phyloP scores from a whole-genome alignment of 2,329 filamentous ascomycete genomes.

The Venturia asperata region DNA sequence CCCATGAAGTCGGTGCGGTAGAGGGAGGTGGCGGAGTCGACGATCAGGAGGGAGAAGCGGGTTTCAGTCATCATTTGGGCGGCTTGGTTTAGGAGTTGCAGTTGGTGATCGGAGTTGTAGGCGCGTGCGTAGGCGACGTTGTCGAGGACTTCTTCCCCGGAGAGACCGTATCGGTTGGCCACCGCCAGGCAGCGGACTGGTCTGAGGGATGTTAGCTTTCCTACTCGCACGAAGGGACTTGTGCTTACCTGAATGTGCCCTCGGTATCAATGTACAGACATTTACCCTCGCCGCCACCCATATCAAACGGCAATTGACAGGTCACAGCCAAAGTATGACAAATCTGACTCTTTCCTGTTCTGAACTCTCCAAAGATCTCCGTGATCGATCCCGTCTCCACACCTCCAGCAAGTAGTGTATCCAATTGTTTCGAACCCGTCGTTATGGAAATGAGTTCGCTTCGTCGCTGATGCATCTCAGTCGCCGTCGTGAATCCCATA shows the following conservation, averaged over 20 bases:
- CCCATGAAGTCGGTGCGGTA: slow-evolving; percentile 96
- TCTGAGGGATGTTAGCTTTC: slow-evolving; percentile 30
- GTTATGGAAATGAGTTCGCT: slow-evolving; percentile 98
- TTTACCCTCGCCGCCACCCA: slow-evolving; percentile 97
- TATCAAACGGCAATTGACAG: slow-evolving; percentile 95
- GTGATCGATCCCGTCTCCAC: slow-evolving; percentile 97
- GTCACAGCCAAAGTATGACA: slow-evolving; percentile 98
- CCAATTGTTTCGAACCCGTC: slow-evolving; percentile 93
- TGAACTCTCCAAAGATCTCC: slow-evolving; percentile 95
- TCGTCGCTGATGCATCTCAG: slow-evolving; percentile 95
- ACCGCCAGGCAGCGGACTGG: slow-evolving; percentile 86
- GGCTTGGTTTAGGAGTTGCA: slow-evolving; percentile 89
- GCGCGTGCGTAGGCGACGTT: slow-evolving; percentile 97
- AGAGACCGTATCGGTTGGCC: slow-evolving; percentile 87
- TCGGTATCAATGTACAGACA: slow-evolving; percentile 98
- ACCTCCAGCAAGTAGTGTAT: slow-evolving; percentile 88
- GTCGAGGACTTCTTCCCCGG: slow-evolving; percentile 93
- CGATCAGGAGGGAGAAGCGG: slow-evolving; percentile 87
- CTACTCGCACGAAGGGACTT: not conserved
- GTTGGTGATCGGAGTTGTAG: slow-evolving; percentile 97
- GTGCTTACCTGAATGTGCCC: slow-evolving; percentile 65
- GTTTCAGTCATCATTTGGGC: slow-evolving; percentile 99
- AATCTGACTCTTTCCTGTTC: slow-evolving; percentile 97
- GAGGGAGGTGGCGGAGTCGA: slow-evolving; percentile 90
- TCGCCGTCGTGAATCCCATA: slow-evolving; percentile 98